Evolutionary conservation across 2,329 filamentous ascomycete genomes (phyloP).

Genomic region (Sporothrix euskadiensis): DNA sequence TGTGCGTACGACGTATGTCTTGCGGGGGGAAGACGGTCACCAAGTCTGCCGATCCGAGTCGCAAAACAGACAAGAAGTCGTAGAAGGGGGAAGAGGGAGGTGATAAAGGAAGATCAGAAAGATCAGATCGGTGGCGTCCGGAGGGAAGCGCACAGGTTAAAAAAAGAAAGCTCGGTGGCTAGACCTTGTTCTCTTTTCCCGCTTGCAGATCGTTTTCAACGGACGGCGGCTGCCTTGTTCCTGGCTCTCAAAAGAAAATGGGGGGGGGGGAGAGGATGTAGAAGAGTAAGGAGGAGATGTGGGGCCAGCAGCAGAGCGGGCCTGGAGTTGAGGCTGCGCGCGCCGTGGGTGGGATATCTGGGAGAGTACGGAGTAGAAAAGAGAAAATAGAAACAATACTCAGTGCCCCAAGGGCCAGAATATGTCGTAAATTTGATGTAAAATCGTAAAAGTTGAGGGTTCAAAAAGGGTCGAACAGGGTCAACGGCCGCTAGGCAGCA

Average conservation of each 20-base stretch:
- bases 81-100: not conserved
- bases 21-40: not conserved
- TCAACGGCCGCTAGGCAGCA: constrained; percentile 19
- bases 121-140: constrained; percentile 10
- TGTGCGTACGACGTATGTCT: not conserved
- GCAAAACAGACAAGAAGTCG: not conserved
- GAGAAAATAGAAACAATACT: not conserved
- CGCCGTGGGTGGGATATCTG: constrained; percentile 13
- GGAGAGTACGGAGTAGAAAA: not conserved
- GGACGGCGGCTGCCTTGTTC: constrained; percentile 15
- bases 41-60: constrained; percentile 7
- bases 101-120: not conserved
- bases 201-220: not conserved
- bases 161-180: not conserved
- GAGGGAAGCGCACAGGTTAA: not conserved
- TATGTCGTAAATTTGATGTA: not conserved
- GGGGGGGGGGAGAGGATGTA: not conserved
- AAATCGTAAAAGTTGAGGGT: not conserved
- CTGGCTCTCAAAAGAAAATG: not conserved
- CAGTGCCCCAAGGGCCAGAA: not conserved
- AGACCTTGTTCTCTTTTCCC: not conserved
- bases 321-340: constrained; percentile 9
- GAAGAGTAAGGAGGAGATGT: not conserved
- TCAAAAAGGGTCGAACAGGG: constrained; percentile 4
- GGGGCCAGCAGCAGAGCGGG: not conserved